Percentiles rank a stretch among this genome's conserved stretches.
phyloP scores from a whole-genome alignment of 2,329 filamentous ascomycete species.

The Clarireedia hainanense region DNA sequence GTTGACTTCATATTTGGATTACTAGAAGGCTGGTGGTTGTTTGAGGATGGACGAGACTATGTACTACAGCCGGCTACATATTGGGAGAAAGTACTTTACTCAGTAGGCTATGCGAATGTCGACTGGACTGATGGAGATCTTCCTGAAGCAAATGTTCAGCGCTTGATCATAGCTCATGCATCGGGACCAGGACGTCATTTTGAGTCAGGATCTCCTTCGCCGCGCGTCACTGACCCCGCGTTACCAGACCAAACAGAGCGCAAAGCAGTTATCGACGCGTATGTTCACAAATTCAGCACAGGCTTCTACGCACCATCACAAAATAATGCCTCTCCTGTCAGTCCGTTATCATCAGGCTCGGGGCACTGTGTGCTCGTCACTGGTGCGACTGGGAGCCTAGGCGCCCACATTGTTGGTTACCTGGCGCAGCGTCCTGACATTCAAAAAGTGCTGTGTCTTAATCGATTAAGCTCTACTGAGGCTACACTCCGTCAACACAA shows the following conservation, averaged over 20 bases:
- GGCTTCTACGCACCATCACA: slow-evolving; percentile 22
- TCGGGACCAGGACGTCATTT: background rate
- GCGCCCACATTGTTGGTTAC: too few species aligned
- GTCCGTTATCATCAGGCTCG: slow-evolving; percentile 25
- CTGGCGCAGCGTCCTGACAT: too few species aligned
- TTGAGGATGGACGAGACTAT: slow-evolving; percentile 23
- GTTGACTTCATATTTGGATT: slow-evolving; percentile 24
- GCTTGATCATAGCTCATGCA: slow-evolving; percentile 8
- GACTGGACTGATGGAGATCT: slow-evolving; percentile 16
- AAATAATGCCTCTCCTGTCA: slow-evolving; percentile 28
- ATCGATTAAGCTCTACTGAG: too few species aligned
- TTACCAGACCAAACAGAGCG: slow-evolving; percentile 1
- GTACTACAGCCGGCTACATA: slow-evolving; percentile 8
- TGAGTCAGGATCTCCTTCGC: background rate
- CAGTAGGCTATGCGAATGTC: slow-evolving; percentile 12
- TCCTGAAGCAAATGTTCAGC: slow-evolving; percentile 7
- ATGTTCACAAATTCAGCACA: background rate
- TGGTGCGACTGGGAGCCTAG: too few species aligned
- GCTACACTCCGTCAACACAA: too few species aligned
- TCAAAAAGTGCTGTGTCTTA: too few species aligned
- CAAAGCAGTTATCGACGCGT: background rate
- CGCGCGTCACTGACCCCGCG: background rate
- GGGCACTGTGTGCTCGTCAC: slow-evolving; percentile 32
- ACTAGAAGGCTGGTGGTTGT: slow-evolving; percentile 27
- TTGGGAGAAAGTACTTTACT: slow-evolving; percentile 12